Base-by-base conservation (phyloP, 108 stramenopile genomes). In the Conticribra weissflogii region DNA sequence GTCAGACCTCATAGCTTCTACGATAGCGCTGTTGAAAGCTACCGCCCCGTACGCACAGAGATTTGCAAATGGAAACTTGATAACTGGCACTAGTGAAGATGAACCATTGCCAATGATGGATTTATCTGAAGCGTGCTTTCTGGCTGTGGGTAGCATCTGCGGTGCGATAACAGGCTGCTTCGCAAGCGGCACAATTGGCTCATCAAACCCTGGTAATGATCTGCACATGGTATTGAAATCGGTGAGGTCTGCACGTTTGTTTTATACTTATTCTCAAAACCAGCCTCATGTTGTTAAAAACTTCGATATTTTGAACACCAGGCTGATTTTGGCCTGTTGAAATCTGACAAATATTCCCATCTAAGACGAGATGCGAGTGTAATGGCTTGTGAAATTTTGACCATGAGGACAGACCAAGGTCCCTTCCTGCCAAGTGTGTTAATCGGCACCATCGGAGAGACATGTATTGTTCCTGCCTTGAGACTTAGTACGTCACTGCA, bases 61-160 rank as follows among this genome's bases (percentile, higher is more conserved):
- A 30, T 60, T 62, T 54, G 46, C 60, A 27, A 68, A 68, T n/a
- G 65, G 36, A 41, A 41, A 41, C 36, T 9, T 12, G 36, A 41
- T 12, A 41, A 41, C 5, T 41, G 12, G 36, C 12, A 41, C 63
- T 25, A 65, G 51, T 61, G 33, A 24, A 34, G 66, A 68, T 16
- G 67, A 71, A 41, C 72, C 65, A 33, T 32, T 74, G n/a, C 78
- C 89, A 2, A 51, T 90, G 63, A 44, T 88, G 50, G 88, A 89
- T 65, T 67, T 90, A 9, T 80, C 88, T 0, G 89, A 88, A 57
- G 73, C 87, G 0, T 77, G 85, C 15, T 64, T 94, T 47, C 66
- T 89, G n/a, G 92, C 89, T 1, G 84, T 74, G 12, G 92, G 92
- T 45, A 86, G 88, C 34, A 88, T 93, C 80, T 90, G 92, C 66